phyloP scores from a whole-genome alignment of 768 basidiomycete genomes.

The Dentipellis sp. region DNA sequence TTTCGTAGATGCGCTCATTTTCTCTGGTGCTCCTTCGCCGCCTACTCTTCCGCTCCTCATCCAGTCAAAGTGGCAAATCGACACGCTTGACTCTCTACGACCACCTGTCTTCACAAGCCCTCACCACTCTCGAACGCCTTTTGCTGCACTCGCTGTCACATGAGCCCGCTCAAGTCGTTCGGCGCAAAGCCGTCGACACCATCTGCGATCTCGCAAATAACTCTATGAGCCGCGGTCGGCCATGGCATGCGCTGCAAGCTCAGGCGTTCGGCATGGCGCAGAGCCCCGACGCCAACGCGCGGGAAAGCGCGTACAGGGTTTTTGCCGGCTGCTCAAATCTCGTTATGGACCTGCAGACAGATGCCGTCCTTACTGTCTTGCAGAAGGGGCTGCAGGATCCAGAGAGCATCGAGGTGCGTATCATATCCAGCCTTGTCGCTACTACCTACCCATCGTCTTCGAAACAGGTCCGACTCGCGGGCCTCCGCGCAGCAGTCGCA shows the following conservation, averaged over 20 bases:
- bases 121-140: slow-evolving; percentile 61
- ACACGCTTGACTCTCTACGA: slow-evolving; percentile 64
- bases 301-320: slow-evolving; percentile 48
- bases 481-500: slow-evolving; percentile 58
- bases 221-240: slow-evolving; percentile 63
- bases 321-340: slow-evolving; percentile 70
- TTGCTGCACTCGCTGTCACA: slow-evolving; percentile 61
- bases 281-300: slow-evolving; percentile 17
- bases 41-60: slow-evolving; percentile 60
- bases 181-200: slow-evolving; percentile 67
- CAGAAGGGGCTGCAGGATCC: slow-evolving; percentile 60
- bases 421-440: neutral
- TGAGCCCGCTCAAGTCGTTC: slow-evolving; percentile 48
- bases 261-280: slow-evolving; percentile 62
- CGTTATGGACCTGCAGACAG: slow-evolving; percentile 67
- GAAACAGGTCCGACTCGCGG: slow-evolving; percentile 59
- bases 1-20: slow-evolving; percentile 70
- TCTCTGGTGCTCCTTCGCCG: slow-evolving; percentile 74
- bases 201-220: slow-evolving; percentile 69
- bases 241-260: slow-evolving; percentile 75
- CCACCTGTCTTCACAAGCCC: slow-evolving; percentile 56
- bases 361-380: slow-evolving; percentile 57
- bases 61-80: slow-evolving; percentile 22
- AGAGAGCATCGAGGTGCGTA: slow-evolving; percentile 52
- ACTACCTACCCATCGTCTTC: neutral